Percentiles rank a stretch among this genome's conserved stretches.
These are phyloP conservation scores for Diutina rugosa DNA, from an alignment of 1,139 yeast species.

Conservation along the genomic window DNA sequence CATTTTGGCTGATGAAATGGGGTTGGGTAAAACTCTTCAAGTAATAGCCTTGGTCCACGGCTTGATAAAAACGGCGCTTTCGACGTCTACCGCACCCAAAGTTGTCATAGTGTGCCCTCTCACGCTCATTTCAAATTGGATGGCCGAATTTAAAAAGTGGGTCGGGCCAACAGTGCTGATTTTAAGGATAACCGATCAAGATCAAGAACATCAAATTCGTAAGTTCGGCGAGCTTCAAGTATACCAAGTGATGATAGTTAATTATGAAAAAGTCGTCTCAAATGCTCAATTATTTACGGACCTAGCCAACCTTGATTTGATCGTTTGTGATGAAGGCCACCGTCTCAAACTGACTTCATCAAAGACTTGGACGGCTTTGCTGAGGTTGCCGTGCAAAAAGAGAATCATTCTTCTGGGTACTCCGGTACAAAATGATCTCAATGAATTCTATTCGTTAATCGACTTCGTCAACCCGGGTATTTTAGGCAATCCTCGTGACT, in stretches of 20 bases:
- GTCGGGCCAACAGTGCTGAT: slow-evolving; percentile 58
- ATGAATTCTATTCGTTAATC: slow-evolving; percentile 69
- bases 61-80: slow-evolving; percentile 43
- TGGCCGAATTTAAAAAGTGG: slow-evolving; percentile 83
- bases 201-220: slow-evolving; percentile 37
- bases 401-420: slow-evolving; percentile 77
- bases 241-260: slow-evolving; percentile 73
- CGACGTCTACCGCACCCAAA: slow-evolving; percentile 33
- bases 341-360: slow-evolving; percentile 60
- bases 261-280: slow-evolving; percentile 60
- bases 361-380: slow-evolving; percentile 55
- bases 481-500: slow-evolving; percentile 49
- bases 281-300: slow-evolving; percentile 24
- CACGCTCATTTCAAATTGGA: slow-evolving; percentile 82
- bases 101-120: slow-evolving; percentile 86
- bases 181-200: slow-evolving; percentile 39
- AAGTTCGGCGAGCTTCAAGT: slow-evolving; percentile 59
- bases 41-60: slow-evolving; percentile 82
- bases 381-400: slow-evolving; percentile 38
- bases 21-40: slow-evolving; percentile 85
- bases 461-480: slow-evolving; percentile 80
- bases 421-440: slow-evolving; percentile 86
- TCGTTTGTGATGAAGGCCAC: slow-evolving; percentile 95
- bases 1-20: slow-evolving; percentile 93
- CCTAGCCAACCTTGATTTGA: slow-evolving; percentile 43